These are phyloP conservation scores for Leishmania arabica DNA, from an alignment of 208 protist genomes.

Conservation along the genomic window DNA sequence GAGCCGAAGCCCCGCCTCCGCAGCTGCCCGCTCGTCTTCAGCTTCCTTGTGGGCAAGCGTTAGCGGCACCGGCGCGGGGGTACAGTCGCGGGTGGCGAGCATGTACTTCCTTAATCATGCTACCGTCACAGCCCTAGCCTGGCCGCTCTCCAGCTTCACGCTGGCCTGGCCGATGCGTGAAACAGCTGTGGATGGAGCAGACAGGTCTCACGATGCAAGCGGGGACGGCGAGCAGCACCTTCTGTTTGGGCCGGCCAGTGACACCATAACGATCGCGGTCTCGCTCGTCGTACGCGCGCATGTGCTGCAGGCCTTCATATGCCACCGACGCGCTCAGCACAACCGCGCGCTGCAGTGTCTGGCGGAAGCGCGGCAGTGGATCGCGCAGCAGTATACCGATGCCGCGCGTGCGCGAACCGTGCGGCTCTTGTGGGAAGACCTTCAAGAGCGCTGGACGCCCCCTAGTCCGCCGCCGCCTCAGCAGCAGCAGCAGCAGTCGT, in stretches of 20 bases:
- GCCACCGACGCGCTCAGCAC: constrained; percentile 28
- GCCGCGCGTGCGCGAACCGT: constrained; percentile 19
- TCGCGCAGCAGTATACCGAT: constrained; percentile 16
- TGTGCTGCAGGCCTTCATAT: constrained; percentile 38
- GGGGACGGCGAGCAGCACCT: not conserved
- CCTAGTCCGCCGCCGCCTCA: too few relatives aligned
- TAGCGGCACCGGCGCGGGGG: not conserved
- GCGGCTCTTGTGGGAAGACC: constrained; percentile 28
- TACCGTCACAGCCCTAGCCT: constrained; percentile 30
- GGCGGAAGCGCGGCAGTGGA: constrained; percentile 31
- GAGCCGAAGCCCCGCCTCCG: not conserved
- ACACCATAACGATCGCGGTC: constrained; percentile 40
- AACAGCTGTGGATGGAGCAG: not conserved
- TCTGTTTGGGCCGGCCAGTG: constrained; percentile 18
- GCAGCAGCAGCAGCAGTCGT: not conserved
- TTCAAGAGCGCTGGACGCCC: constrained; percentile 13
- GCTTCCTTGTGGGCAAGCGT: not conserved
- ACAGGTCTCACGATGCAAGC: not conserved
- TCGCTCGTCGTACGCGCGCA: constrained; percentile 49
- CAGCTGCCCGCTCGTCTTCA: not conserved
- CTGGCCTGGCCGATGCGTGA: constrained; percentile 17
- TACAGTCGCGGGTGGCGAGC: constrained; percentile 9
- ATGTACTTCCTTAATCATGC: constrained; percentile 36
- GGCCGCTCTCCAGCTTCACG: constrained; percentile 25
- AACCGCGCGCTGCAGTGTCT: constrained; percentile 38